Evolutionary conservation across 1,284 basidiomycete species (phyloP).

Genomic region (Heterobasidion irregulare): DNA sequence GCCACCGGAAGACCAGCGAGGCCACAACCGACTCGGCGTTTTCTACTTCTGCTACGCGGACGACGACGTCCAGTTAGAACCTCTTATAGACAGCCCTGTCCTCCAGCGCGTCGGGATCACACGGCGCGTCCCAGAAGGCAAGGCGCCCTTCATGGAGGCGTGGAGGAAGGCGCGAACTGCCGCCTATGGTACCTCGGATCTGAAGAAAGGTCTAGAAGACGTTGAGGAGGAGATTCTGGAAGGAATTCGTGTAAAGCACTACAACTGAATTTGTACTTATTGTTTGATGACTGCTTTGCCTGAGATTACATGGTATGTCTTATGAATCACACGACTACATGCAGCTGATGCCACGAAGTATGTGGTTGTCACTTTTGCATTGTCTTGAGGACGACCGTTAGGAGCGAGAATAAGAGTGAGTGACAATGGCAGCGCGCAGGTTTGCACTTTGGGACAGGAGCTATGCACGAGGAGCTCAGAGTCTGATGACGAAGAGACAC

Average conservation of each 20-base stretch:
- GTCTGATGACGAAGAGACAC: too few relatives aligned
- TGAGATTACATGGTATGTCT: too few relatives aligned
- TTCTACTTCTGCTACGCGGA: conserved; percentile 34
- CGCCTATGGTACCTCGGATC: conserved; percentile 23
- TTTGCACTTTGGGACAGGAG: too few relatives aligned
- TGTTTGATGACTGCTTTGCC: too few relatives aligned
- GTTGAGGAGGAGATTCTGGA: conserved; percentile 38
- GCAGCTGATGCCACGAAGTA: too few relatives aligned
- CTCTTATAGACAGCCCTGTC: conserved; percentile 30
- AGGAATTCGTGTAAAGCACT: conserved; percentile 41
- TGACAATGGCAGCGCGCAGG: too few relatives aligned
- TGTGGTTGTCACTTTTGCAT: too few relatives aligned
- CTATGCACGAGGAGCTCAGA: too few relatives aligned
- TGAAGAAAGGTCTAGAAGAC: conserved; percentile 20
- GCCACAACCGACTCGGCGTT: conserved; percentile 36
- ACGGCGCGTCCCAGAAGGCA: conserved; percentile 20
- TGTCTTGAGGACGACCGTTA: too few relatives aligned
- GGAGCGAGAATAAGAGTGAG: too few relatives aligned
- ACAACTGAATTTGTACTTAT: conserved; percentile 23
- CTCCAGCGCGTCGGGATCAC: conserved; percentile 25
- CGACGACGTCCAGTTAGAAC: conserved; percentile 24
- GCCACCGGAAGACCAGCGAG: conserved; percentile 38
- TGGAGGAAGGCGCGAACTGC: conserved; percentile 26
- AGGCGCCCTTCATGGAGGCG: conserved; percentile 26
- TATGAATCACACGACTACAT: too few relatives aligned